Conservation (phyloP, 2,329 filamentous ascomycete species). For the Penicillium sp. region DNA sequence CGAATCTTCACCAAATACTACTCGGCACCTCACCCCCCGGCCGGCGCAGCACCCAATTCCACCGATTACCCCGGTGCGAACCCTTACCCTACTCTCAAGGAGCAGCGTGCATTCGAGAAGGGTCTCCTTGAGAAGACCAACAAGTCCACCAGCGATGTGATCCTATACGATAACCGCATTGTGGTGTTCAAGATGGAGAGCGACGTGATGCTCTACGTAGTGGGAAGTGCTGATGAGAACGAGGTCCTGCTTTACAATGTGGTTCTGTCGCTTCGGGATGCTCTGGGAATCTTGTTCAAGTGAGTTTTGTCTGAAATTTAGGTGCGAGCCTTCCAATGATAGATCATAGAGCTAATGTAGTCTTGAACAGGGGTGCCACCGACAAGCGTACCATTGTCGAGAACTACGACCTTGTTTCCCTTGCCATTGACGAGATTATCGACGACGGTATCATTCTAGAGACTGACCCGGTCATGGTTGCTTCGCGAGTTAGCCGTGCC, state of each 20-base stretch:
- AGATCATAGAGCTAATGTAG: slow-evolving; percentile 15
- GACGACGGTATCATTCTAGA: slow-evolving; percentile 97
- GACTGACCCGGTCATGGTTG: slow-evolving; percentile 92
- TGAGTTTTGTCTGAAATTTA: slow-evolving; percentile 44
- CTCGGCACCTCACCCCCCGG: slow-evolving; percentile 65
- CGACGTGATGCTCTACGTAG: slow-evolving; percentile 94
- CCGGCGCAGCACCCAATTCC: slow-evolving; percentile 57
- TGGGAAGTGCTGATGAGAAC: slow-evolving; percentile 90
- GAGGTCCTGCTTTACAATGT: slow-evolving; percentile 96
- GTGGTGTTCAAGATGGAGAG: slow-evolving; percentile 98
- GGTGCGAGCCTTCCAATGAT: not conserved
- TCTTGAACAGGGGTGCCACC: slow-evolving; percentile 71
- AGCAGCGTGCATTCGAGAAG: slow-evolving; percentile 96
- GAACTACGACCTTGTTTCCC: slow-evolving; percentile 94
- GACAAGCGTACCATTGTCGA: slow-evolving; percentile 98
- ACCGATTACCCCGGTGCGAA: slow-evolving; percentile 64
- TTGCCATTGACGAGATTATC: slow-evolving; percentile 92
- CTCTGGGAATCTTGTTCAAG: slow-evolving; percentile 89
- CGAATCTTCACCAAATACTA: slow-evolving; percentile 96
- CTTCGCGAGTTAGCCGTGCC: slow-evolving; percentile 87
- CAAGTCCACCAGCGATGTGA: slow-evolving; percentile 93
- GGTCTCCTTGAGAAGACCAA: slow-evolving; percentile 92
- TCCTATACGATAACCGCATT: slow-evolving; percentile 94
- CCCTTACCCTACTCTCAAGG: slow-evolving; percentile 84
- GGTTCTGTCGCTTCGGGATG: slow-evolving; percentile 84